phyloP scores from a whole-genome alignment of 441 rosid genomes.

The Eutrema salsugineum region DNA sequence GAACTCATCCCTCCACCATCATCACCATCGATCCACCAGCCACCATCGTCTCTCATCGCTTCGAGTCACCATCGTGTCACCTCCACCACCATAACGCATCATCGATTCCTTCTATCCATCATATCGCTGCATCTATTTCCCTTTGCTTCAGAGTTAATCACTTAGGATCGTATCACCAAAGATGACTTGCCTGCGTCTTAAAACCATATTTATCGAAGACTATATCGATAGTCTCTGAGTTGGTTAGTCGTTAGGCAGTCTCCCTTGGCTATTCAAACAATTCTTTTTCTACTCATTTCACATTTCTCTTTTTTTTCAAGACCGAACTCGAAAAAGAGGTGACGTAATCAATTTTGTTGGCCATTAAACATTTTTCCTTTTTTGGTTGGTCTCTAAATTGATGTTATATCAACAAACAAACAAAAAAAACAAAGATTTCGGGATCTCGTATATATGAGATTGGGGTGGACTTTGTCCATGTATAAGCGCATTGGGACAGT shows the following conservation, averaged over 20 bases:
- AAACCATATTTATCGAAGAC: neutral
- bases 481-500: constrained; percentile 13
- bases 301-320: neutral
- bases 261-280: constrained; percentile 32
- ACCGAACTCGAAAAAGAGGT: neutral
- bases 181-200: constrained; percentile 33
- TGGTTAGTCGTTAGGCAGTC: constrained; percentile 27
- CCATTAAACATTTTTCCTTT: neutral
- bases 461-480: constrained; percentile 22
- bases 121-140: too few species aligned
- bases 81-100: too few species aligned
- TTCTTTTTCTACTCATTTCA: constrained; percentile 28
- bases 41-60: too few species aligned
- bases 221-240: constrained; percentile 1
- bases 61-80: too few species aligned
- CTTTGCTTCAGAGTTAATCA: too few species aligned
- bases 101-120: too few species aligned
- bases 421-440: neutral
- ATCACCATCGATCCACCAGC: too few species aligned
- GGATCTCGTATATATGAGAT: neutral
- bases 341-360: neutral
- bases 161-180: too few species aligned
- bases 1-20: too few species aligned
- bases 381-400: neutral
- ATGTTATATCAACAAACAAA: neutral